Conservation (phyloP, 108 stramenopile species). For the Poteriospumella lacustris region DNA sequence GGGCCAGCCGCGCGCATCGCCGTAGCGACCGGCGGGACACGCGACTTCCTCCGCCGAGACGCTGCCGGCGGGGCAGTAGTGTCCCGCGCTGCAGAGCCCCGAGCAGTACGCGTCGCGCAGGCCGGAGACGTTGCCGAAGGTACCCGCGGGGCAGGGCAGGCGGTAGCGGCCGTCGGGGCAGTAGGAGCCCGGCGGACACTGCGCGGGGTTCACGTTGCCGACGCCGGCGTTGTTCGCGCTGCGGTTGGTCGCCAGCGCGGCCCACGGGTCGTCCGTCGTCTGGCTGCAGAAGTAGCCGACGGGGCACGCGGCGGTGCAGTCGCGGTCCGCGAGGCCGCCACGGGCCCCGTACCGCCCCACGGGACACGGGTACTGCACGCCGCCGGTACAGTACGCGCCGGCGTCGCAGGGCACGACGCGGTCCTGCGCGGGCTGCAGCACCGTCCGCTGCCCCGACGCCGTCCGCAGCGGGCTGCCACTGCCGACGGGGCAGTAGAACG, state of each 20-base stretch:
- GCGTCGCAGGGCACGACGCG: too few species aligned
- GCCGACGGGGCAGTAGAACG: slow-evolving; percentile 7
- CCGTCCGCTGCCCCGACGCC: background rate
- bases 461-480: background rate
- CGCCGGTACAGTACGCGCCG: background rate
- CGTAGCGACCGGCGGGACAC: slow-evolving; percentile 20
- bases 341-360: slow-evolving; percentile 1
- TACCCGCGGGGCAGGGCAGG: slow-evolving; percentile 33
- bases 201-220: too few species aligned
- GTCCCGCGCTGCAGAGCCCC: slow-evolving; percentile 36
- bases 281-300: background rate
- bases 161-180: background rate
- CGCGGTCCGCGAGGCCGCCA: background rate
- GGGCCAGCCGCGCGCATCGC: background rate
- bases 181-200: slow-evolving; percentile 10
- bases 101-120: slow-evolving; percentile 30
- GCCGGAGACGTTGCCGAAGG: slow-evolving; percentile 32
- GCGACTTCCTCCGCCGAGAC: background rate
- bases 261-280: too few species aligned
- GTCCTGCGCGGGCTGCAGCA: too few species aligned
- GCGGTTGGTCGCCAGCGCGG: too few species aligned
- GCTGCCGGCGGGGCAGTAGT: background rate
- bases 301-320: background rate
- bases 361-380: slow-evolving; percentile 10
- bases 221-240: too few species aligned